Conservation (phyloP, 164 flowering plant species). For the Protea cynaroides region DNA sequence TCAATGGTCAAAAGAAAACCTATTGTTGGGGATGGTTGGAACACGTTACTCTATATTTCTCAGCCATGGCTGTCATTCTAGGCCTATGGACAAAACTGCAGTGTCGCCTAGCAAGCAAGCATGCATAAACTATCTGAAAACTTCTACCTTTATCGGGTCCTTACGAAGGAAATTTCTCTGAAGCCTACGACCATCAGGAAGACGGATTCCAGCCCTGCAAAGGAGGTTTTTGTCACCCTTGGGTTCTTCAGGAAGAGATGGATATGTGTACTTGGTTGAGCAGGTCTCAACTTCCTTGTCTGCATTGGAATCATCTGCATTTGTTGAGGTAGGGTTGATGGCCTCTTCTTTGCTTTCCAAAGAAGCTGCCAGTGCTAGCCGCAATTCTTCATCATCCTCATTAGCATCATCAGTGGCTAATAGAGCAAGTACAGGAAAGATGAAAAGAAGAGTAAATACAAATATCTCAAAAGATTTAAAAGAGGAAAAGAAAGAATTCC, state of each 20-base stretch:
- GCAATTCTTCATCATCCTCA: constrained; percentile 51
- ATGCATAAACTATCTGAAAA: neutral
- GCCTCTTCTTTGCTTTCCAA: constrained; percentile 37
- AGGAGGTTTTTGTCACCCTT: constrained; percentile 67
- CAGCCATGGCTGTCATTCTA: too few species aligned
- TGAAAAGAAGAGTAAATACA: too few species aligned
- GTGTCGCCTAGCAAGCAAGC: too few species aligned
- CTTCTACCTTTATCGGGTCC: constrained; percentile 74
- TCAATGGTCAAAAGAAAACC: too few species aligned
- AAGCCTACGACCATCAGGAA: constrained; percentile 88
- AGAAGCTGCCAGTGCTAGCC: constrained; percentile 53
- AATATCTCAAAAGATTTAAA: too few species aligned
- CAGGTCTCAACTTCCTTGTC: constrained; percentile 27
- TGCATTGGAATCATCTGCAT: constrained; percentile 7
- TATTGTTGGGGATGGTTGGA: too few species aligned
- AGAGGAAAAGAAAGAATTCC: too few species aligned
- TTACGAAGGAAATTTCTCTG: constrained; percentile 75
- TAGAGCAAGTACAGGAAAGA: neutral
- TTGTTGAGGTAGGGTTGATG: constrained; percentile 8
- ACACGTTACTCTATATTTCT: too few species aligned
- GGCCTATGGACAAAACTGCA: too few species aligned
- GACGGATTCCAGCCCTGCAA: constrained; percentile 87
- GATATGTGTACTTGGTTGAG: constrained; percentile 38
- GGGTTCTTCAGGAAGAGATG: constrained; percentile 88
- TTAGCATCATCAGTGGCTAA: constrained; percentile 24